Percentiles rank a stretch among this genome's conserved stretches.
phyloP scores from a whole-genome alignment of 2,329 filamentous ascomycete genomes.

The Escovopsis sp. region DNA sequence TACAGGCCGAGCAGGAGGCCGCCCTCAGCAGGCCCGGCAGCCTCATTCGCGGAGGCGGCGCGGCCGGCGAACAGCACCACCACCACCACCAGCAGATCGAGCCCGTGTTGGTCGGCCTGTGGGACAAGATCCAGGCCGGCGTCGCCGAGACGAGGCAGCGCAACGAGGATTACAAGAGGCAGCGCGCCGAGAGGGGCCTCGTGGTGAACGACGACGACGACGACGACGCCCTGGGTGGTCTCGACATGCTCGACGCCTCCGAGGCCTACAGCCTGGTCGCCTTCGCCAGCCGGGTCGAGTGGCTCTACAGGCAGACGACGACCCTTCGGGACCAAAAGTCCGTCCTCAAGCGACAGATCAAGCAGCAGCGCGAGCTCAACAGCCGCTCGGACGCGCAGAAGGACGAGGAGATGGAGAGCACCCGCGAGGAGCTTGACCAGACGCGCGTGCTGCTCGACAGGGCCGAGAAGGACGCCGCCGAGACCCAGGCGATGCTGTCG shows the following conservation, averaged over 20 bases:
- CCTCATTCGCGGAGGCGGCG: slow-evolving; percentile 16
- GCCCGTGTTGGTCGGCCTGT: slow-evolving; percentile 35
- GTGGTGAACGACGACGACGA: slow-evolving; percentile 46
- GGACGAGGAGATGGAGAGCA: slow-evolving; percentile 46
- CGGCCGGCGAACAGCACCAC: slow-evolving; percentile 14
- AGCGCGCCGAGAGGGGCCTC: slow-evolving; percentile 40
- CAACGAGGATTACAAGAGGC: slow-evolving; percentile 36
- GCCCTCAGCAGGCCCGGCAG: slow-evolving; percentile 3
- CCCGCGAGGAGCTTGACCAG: slow-evolving; percentile 39
- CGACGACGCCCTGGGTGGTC: too few relatives aligned
- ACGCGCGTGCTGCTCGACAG: slow-evolving; percentile 19
- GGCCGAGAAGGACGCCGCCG: slow-evolving; percentile 22
- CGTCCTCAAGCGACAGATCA: slow-evolving; percentile 80
- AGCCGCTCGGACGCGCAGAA: slow-evolving; percentile 65
- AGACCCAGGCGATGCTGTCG: slow-evolving; percentile 31
- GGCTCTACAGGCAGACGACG: slow-evolving; percentile 61
- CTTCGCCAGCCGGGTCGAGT: slow-evolving; percentile 66
- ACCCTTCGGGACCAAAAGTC: slow-evolving; percentile 74
- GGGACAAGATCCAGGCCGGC: slow-evolving; percentile 37
- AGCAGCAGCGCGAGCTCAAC: slow-evolving; percentile 87
- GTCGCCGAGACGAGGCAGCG: slow-evolving; percentile 39
- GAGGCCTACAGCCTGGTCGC: slow-evolving; percentile 57
- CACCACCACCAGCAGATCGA: too few relatives aligned
- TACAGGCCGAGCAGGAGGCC: slow-evolving; percentile 42
- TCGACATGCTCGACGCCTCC: slow-evolving; percentile 38